Percentiles rank a stretch among this genome's conserved stretches.
Evolutionary conservation across 768 basidiomycete genomes (phyloP).

Genomic region (Arthromyces matolae): DNA sequence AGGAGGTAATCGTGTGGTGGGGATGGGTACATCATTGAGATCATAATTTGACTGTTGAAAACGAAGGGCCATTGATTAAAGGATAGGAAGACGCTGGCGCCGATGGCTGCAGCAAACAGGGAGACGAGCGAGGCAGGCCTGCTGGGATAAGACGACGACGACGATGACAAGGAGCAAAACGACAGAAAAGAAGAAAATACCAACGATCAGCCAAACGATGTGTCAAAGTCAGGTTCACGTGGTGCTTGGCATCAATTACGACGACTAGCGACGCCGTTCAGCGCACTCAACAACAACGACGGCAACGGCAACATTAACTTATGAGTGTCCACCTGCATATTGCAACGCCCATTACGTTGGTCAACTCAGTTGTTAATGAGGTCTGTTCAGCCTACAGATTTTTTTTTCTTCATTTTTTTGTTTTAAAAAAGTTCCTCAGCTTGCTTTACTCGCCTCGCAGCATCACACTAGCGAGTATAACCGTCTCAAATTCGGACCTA

Average conservation of each 20-base stretch:
- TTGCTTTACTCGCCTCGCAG: slow-evolving; percentile 63
- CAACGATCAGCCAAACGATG: slow-evolving; percentile 9
- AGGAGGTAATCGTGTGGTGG: slow-evolving; percentile 55
- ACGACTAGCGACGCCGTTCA: not conserved
- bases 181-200: slow-evolving; percentile 9
- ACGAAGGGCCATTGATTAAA: slow-evolving; percentile 49
- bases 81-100: slow-evolving; percentile 16
- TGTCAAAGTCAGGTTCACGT: slow-evolving; percentile 13
- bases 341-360: too few relatives aligned
- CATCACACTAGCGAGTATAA: slow-evolving; percentile 73
- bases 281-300: not conserved
- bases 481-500: slow-evolving; percentile 57
- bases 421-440: slow-evolving; percentile 29
- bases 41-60: slow-evolving; percentile 48
- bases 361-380: slow-evolving; percentile 6
- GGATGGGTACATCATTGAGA: slow-evolving; percentile 64
- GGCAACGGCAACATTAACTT: too few relatives aligned
- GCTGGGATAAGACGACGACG: too few relatives aligned
- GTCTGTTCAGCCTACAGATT: too few relatives aligned
- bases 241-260: slow-evolving; percentile 8
- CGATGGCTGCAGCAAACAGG: slow-evolving; percentile 14
- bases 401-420: not conserved
- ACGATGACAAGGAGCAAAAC: too few relatives aligned
- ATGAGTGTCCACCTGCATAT: too few relatives aligned
- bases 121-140: slow-evolving; percentile 27